Base-by-base conservation (phyloP, 2,329 filamentous ascomycete genomes). In the Graphiopsis chlorocephala region DNA sequence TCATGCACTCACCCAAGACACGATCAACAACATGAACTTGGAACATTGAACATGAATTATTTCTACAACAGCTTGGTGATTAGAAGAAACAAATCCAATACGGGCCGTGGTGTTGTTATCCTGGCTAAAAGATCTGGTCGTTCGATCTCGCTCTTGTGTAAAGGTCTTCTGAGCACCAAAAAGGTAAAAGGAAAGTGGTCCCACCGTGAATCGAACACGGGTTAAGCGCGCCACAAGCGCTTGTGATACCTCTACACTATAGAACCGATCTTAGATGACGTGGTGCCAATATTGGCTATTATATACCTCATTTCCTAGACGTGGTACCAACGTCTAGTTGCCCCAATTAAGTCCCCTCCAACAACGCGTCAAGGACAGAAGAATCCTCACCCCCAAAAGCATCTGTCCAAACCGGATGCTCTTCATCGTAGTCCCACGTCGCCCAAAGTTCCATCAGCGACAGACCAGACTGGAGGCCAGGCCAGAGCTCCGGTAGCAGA, bases 161-260 rank as follows among this genome's bases (percentile, higher is more conserved):
- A 4, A 14, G 31, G 8, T 14, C 31, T 14, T 11, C 31, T 33
- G 12, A 38, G 12, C 14, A n/a, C 6, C 14, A 20, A 45, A 20
- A 20, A 11, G 1, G 38, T n/a, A 45, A 45, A 45, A 45, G 10
- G 10, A 4, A 45, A 11, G 38, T 45, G 38, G 38, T 45, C 38
- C 38, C 50, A 53, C 50, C 50, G 50, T 53, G 50, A 53, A 53
- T 53, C 50, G 50, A 53, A 53, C 50, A 53, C 50, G 50, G 50
- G 50, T 53, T 53, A 53, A 53, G 50, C 50, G 50, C 50, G 50
- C 50, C 50, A 53, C 50, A 53, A 53, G 50, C 50, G 50, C 50
- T 53, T 53, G 50, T 53, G 50, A 53, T 53, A 53, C 50, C 50
- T 53, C 50, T 53, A 53, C 50, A 53, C 50, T 53, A 53, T 53